These are phyloP conservation scores for Daldinia bambusicola DNA, from an alignment of 495 filamentous ascomycete genomes.

Conservation along the genomic window DNA sequence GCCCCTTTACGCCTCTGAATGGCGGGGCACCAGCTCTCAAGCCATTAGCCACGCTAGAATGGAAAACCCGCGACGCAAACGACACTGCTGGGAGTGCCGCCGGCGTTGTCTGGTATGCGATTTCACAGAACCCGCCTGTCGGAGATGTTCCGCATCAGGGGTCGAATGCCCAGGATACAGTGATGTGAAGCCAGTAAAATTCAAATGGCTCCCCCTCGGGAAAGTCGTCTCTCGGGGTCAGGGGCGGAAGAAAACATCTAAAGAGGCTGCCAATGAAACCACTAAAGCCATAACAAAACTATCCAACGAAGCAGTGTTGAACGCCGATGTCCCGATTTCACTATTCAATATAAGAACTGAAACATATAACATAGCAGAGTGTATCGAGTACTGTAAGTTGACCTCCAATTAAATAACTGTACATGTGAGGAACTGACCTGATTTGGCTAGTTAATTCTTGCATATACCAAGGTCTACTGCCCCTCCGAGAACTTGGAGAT, in stretches of 20 bases:
- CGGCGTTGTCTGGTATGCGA: slow-evolving; percentile 48
- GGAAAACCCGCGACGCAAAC: slow-evolving; percentile 14
- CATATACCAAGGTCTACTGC: slow-evolving; percentile 46
- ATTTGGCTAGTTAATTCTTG: slow-evolving; percentile 46
- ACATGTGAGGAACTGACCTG: neutral
- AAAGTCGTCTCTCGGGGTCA: slow-evolving; percentile 42
- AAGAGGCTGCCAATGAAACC: neutral
- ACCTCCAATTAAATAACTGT: neutral
- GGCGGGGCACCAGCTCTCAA: neutral
- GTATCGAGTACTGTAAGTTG: slow-evolving; percentile 35
- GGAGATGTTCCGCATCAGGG: slow-evolving; percentile 41
- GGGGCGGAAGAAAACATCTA: slow-evolving; percentile 1
- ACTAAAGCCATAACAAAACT: neutral
- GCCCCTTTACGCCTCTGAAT: neutral
- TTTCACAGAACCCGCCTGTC: slow-evolving; percentile 40
- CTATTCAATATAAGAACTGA: slow-evolving; percentile 9
- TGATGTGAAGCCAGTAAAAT: slow-evolving; percentile 39
- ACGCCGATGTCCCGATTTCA: slow-evolving; percentile 1
- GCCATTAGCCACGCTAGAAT: neutral
- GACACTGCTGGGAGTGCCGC: slow-evolving; percentile 51
- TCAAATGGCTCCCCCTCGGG: slow-evolving; percentile 47
- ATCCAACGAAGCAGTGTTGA: neutral
- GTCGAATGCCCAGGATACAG: slow-evolving; percentile 46
- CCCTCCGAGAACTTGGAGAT: slow-evolving; percentile 43
- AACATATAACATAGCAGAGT: slow-evolving; percentile 10